Conservation (phyloP, 805 yeast genomes). For the Yarrowia keelungensis region DNA sequence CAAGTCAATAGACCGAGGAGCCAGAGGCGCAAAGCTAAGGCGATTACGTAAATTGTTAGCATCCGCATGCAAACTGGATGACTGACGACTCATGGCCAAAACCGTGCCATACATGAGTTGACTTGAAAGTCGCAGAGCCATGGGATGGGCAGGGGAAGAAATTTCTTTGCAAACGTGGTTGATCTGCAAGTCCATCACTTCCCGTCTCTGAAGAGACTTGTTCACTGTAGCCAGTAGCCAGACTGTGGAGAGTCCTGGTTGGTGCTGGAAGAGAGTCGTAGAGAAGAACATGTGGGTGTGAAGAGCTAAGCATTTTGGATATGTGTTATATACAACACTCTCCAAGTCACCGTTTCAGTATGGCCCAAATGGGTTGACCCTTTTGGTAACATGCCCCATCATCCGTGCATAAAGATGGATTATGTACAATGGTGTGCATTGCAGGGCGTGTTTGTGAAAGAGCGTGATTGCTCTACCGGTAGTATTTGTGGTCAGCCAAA, state of each 20-base stretch:
- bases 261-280: conserved; percentile 21
- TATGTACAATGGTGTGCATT: conserved; percentile 6
- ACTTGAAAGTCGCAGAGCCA: conserved; percentile 9
- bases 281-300: conserved; percentile 18
- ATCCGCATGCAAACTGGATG: not conserved
- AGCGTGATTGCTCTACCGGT: too few relatives aligned
- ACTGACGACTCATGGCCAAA: conserved; percentile 3
- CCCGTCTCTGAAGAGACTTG: not conserved
- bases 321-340: not conserved
- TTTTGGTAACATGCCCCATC: not conserved
- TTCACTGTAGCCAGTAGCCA: conserved; percentile 33
- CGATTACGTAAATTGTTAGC: not conserved
- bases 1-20: conserved; percentile 5
- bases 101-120: conserved; percentile 34
- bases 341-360: not conserved
- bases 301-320: not conserved
- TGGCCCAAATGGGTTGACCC: not conserved
- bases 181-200: conserved; percentile 13
- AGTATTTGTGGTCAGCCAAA: too few relatives aligned
- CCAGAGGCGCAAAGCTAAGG: conserved; percentile 1
- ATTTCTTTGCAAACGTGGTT: conserved; percentile 26
- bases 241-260: conserved; percentile 16
- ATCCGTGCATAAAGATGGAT: conserved; percentile 10
- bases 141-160: conserved; percentile 7
- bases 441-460: too few relatives aligned